These are phyloP conservation scores for Boletales sp. DNA, from an alignment of 768 basidiomycete species.

Conservation along the genomic window DNA sequence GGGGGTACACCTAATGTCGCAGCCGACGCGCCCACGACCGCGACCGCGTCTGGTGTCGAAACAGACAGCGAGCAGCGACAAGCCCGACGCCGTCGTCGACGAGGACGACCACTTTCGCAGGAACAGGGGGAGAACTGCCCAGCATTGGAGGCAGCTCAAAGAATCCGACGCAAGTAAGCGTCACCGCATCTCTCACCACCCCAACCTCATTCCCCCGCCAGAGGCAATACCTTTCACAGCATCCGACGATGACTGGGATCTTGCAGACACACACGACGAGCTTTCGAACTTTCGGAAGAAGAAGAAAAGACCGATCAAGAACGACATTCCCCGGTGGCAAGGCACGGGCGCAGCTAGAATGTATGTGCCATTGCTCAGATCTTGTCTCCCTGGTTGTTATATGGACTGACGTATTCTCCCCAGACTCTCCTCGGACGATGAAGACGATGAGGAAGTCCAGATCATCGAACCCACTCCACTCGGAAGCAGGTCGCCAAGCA, in stretches of 20 bases:
- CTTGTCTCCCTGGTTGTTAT: not conserved
- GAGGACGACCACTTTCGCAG: constrained; percentile 70
- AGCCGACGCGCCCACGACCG: constrained; percentile 42
- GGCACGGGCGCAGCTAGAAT: constrained; percentile 36
- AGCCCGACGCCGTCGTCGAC: constrained; percentile 36
- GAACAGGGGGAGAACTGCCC: constrained; percentile 53
- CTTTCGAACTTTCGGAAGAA: constrained; percentile 38
- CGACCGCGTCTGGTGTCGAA: constrained; percentile 46
- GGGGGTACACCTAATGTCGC: constrained; percentile 21
- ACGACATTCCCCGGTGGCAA: constrained; percentile 41
- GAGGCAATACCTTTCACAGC: constrained; percentile 19
- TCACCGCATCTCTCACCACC: not conserved
- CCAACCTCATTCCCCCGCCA: constrained; percentile 10
- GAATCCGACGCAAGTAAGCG: constrained; percentile 52
- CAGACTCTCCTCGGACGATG: constrained; percentile 40
- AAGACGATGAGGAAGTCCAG: constrained; percentile 45
- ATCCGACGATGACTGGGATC: constrained; percentile 24
- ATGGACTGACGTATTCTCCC: constrained; percentile 8
- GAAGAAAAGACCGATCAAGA: constrained; percentile 35
- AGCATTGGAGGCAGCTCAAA: constrained; percentile 59
- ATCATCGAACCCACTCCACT: constrained; percentile 33
- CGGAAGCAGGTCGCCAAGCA: constrained; percentile 28
- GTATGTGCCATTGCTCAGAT: constrained; percentile 22
- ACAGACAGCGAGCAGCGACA: constrained; percentile 6
- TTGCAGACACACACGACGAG: constrained; percentile 6